phyloP scores from a whole-genome alignment of 108 stramenopile species.

The Fragilariopsis cylindrus region DNA sequence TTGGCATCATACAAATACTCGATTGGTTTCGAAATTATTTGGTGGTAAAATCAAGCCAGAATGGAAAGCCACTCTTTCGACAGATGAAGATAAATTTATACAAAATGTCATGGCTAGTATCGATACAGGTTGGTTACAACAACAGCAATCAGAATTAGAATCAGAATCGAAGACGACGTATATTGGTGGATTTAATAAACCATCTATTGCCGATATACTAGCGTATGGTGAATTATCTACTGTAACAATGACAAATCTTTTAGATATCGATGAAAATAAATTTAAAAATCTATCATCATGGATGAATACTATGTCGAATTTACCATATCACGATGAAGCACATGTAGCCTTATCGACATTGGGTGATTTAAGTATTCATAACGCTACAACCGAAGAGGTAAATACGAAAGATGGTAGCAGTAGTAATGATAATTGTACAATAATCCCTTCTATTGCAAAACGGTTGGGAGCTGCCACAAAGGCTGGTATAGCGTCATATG shows the following conservation, averaged over 20 bases:
- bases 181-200: constrained; percentile 30
- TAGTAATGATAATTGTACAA: no score
- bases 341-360: constrained; percentile 28
- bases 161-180: not conserved
- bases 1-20: constrained; percentile 40
- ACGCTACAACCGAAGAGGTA: not conserved
- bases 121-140: constrained; percentile 30
- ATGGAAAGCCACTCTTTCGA: constrained; percentile 1
- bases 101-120: constrained; percentile 11
- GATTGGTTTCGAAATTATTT: constrained; percentile 22
- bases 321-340: constrained; percentile 37
- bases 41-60: constrained; percentile 11
- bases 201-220: constrained; percentile 44
- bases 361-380: constrained; percentile 23
- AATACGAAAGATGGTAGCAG: no score
- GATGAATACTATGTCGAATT: constrained; percentile 29
- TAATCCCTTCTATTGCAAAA: constrained; percentile 17
- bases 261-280: constrained; percentile 4
- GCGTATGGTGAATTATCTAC: constrained; percentile 42
- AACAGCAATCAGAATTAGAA: not conserved
- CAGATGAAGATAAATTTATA: constrained; percentile 13
- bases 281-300: constrained; percentile 24
- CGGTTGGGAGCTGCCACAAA: constrained; percentile 39
- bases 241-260: constrained; percentile 30
- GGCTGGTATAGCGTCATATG: constrained; percentile 20